These are phyloP conservation scores for Paramecium octaurelia DNA, from an alignment of 73 alveolate genomes.

Conservation along the genomic window DNA sequence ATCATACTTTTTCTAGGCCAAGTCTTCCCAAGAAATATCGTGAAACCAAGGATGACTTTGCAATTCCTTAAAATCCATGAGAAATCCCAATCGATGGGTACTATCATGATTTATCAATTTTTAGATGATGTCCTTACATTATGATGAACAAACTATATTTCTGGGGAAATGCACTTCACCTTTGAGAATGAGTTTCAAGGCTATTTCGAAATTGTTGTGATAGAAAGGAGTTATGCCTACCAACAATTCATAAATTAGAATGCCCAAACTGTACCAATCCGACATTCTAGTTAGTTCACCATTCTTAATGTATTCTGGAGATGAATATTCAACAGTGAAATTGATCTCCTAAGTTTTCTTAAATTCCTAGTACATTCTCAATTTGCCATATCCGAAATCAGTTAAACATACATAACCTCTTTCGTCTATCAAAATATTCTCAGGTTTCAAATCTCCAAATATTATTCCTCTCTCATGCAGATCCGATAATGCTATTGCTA, in stretches of 20 bases:
- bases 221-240: slow-evolving; percentile 60
- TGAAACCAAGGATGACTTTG: slow-evolving; percentile 54
- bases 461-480: slow-evolving; percentile 41
- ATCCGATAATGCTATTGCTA: slow-evolving; percentile 4
- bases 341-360: not conserved
- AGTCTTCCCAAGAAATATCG: slow-evolving; percentile 55
- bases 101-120: not conserved
- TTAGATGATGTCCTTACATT: slow-evolving; percentile 27
- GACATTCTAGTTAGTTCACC: slow-evolving; percentile 49
- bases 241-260: slow-evolving; percentile 48
- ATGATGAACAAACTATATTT: not conserved
- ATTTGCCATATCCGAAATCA: slow-evolving; percentile 47
- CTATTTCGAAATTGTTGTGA: not conserved
- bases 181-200: slow-evolving; percentile 6
- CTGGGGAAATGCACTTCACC: slow-evolving; percentile 46
- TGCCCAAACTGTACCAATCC: slow-evolving; percentile 64
- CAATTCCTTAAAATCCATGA: slow-evolving; percentile 40
- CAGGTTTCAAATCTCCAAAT: slow-evolving; percentile 47
- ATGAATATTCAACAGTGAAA: slow-evolving; percentile 9
- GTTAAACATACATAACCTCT: slow-evolving; percentile 33
- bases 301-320: slow-evolving; percentile 20
- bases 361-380: not conserved
- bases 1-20: not conserved
- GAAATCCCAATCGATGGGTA: slow-evolving; percentile 36
- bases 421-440: slow-evolving; percentile 28